These are phyloP conservation scores for Symbiodinium pilosum DNA, from an alignment of 73 alveolate species.

Conservation along the genomic window DNA sequence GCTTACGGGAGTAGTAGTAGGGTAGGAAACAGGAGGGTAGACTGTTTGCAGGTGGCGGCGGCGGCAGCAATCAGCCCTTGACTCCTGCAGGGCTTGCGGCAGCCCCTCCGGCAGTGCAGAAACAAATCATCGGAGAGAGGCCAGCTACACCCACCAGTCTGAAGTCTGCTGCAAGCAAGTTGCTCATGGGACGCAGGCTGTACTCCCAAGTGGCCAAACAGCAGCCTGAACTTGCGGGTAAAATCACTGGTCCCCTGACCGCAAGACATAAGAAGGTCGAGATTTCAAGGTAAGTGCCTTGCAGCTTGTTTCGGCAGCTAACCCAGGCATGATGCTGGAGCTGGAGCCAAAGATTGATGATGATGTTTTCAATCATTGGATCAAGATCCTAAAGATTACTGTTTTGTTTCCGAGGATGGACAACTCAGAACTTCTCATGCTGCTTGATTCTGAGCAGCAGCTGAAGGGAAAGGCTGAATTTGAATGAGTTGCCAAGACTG, in stretches of 20 bases:
- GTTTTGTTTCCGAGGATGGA: background rate
- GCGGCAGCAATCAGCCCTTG: background rate
- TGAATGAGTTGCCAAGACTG: too few species aligned
- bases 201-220: background rate
- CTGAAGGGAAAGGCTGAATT: background rate
- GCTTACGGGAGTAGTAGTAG: background rate
- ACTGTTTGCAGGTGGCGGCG: background rate
- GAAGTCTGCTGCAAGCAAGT: background rate
- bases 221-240: constrained; percentile 41
- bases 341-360: background rate
- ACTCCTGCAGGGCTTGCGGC: constrained; percentile 9
- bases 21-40: too few species aligned
- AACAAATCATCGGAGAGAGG: constrained; percentile 34
- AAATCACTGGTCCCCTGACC: constrained; percentile 7
- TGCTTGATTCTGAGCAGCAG: constrained; percentile 22
- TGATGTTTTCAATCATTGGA: background rate
- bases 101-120: constrained; percentile 26
- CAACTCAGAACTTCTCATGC: background rate
- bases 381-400: background rate
- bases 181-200: background rate
- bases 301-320: too few species aligned
- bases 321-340: constrained; percentile 45
- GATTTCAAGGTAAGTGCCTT: background rate
- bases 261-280: background rate
- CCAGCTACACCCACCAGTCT: background rate